Evolutionary conservation across 306 rosid species (phyloP).

Genomic region (Pueraria montana): DNA sequence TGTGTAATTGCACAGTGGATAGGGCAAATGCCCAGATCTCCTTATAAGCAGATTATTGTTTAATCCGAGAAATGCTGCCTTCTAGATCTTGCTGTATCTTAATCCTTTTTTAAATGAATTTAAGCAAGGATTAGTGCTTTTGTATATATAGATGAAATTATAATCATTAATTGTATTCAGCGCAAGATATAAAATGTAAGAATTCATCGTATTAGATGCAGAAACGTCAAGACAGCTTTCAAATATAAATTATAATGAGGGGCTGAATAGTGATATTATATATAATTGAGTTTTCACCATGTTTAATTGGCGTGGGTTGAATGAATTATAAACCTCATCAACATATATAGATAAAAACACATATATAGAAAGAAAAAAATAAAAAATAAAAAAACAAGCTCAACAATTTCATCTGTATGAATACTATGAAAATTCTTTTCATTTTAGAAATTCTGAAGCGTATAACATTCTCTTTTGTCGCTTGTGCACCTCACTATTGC

Average conservation of each 20-base stretch:
- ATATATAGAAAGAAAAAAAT: no score
- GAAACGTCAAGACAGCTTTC: background rate
- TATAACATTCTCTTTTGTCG: conserved; percentile 31
- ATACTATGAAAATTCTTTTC: background rate
- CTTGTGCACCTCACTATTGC: conserved; percentile 12
- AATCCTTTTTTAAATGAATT: conserved; percentile 4
- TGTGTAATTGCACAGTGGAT: conserved; percentile 14
- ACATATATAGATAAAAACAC: background rate
- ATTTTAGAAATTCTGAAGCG: conserved; percentile 11
- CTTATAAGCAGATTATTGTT: background rate
- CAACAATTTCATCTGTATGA: background rate
- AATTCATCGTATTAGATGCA: background rate
- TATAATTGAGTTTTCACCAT: no score
- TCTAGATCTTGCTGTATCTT: background rate
- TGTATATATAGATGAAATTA: background rate
- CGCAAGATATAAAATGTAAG: conserved; percentile 1
- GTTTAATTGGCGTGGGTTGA: background rate
- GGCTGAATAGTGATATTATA: background rate
- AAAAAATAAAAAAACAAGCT: background rate
- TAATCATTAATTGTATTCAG: background rate
- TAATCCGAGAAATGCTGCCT: conserved; percentile 1
- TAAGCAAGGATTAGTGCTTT: background rate
- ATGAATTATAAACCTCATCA: background rate
- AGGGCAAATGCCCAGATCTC: conserved; percentile 31
- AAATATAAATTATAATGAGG: background rate